These are phyloP conservation scores for Aspergillus jensenii DNA, from an alignment of 2,329 filamentous ascomycete genomes.

Conservation along the genomic window DNA sequence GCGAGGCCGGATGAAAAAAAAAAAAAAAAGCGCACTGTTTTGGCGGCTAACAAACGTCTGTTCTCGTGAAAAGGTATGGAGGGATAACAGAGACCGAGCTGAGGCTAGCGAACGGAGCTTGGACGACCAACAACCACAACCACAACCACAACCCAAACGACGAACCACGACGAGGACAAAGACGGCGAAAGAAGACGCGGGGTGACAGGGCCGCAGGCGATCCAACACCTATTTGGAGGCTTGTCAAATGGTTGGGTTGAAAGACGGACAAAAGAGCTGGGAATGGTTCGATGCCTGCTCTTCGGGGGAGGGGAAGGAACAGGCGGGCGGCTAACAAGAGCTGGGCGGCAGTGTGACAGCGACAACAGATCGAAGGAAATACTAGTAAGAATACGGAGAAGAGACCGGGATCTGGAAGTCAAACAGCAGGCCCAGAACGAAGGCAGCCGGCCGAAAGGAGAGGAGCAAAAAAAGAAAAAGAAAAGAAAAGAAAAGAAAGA, in stretches of 20 bases:
- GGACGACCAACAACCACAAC: slow-evolving; percentile 6
- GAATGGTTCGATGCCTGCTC: slow-evolving; percentile 20
- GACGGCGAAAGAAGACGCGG: background rate
- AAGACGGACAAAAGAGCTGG: slow-evolving; percentile 8
- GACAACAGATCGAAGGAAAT: slow-evolving; percentile 24
- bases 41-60: slow-evolving; percentile 18
- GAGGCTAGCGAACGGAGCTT: slow-evolving; percentile 8
- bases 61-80: background rate
- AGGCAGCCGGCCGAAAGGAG: slow-evolving; percentile 24
- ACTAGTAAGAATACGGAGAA: background rate
- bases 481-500: slow-evolving; percentile 20
- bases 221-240: slow-evolving; percentile 13
- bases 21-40: slow-evolving; percentile 15
- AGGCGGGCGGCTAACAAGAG: slow-evolving; percentile 25
- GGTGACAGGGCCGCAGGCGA: slow-evolving; percentile 5
- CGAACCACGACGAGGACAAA: slow-evolving; percentile 9
- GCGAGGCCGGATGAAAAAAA: slow-evolving; percentile 4
- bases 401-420: slow-evolving; percentile 19
- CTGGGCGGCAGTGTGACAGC: slow-evolving; percentile 25
- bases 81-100: slow-evolving; percentile 8
- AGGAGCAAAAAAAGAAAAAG: slow-evolving; percentile 21
- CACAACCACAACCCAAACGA: slow-evolving; percentile 10
- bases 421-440: slow-evolving; percentile 18
- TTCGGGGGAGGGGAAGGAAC: slow-evolving; percentile 1
- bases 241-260: slow-evolving; percentile 16